Percentiles rank a stretch among this genome's conserved stretches.
Conservation (phyloP, 257 asterid genomes). For the Ajuga chamaepitys region DNA sequence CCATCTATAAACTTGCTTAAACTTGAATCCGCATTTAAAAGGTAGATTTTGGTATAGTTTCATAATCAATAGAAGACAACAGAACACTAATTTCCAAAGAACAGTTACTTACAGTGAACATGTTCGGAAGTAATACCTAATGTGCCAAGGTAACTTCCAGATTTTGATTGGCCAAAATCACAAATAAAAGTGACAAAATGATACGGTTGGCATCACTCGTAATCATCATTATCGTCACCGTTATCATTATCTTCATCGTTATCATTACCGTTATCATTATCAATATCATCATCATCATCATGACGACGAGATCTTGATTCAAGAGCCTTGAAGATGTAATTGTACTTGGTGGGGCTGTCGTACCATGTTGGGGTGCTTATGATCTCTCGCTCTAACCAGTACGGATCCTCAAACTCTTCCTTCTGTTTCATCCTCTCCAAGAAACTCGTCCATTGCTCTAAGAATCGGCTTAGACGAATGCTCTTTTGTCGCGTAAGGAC, state of each 20-base stretch:
- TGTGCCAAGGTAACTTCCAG: too few species aligned
- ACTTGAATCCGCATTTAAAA: too few species aligned
- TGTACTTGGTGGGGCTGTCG: constrained; percentile 53
- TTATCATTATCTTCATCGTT: not conserved
- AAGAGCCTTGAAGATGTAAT: constrained; percentile 11
- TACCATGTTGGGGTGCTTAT: constrained; percentile 46
- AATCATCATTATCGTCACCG: not conserved
- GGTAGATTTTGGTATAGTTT: too few species aligned
- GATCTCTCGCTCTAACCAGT: constrained; percentile 52
- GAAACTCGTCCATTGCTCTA: constrained; percentile 26
- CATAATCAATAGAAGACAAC: too few species aligned
- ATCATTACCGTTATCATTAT: too few species aligned
- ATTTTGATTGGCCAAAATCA: too few species aligned
- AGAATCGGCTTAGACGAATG: constrained; percentile 45
- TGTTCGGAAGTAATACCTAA: too few species aligned
- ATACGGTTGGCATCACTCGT: too few species aligned
- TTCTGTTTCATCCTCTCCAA: constrained; percentile 24
- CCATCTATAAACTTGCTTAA: too few species aligned
- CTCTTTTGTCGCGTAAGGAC: constrained; percentile 49
- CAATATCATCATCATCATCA: not conserved
- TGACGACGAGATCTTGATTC: not conserved
- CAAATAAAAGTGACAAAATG: too few species aligned
- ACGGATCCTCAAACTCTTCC: constrained; percentile 39
- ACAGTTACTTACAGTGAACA: too few species aligned
- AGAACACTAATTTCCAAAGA: too few species aligned